Base-by-base conservation (phyloP, 116 monocot genomes). In the Cymodocea nodosa region DNA sequence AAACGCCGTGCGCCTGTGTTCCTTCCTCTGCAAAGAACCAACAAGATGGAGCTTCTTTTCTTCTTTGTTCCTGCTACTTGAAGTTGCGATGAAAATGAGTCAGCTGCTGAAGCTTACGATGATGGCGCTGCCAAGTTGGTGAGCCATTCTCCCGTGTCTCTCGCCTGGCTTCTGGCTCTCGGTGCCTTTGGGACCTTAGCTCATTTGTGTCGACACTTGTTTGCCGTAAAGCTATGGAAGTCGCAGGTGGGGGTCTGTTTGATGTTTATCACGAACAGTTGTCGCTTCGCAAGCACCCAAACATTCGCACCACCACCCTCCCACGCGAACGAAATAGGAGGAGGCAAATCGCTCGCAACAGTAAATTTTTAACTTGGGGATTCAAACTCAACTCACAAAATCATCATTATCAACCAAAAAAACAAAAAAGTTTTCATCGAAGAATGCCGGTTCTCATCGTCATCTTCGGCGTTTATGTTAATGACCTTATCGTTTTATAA, bases 231-330 rank as follows among this genome's bases (percentile, higher is more conserved):
- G 63, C 48, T 20, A 19, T 50, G 44, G 44, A 8, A 44, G 44
- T 44, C 44, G 44, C 11, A 11, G 6, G 11, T 44, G 44, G 1
- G 44, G 44, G 44, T 44, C 3, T 44, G 5, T 44, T 44, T 44
- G 44, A 44, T 40, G 63, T 16, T 49, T 63, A 3, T 1, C 30
- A 30, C 14, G 22, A 48, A 50, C 40, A 30, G 69, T 2, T 69
- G 58, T 44, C 25, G 69, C 59, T 69, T 59, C 2, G 59, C 58
- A 18, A 59, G 58, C 56, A 22, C 48, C 58, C 57, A 59, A n/a
- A 59, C 69, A 69, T 69, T 59, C 69, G 44, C 69, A 69, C 69
- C 10, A 49, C 8, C 16, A 4, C 40, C 35, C 17, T 9, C 48
- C 48, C 11, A n/a, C 48, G 10, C 39, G 23, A 20, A 1, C 40